Evolutionary conservation across 176 grass and related monocot genomes (phyloP), one percentile per base, ranked within the genome.

Genomic region (Avena insularis): DNA sequence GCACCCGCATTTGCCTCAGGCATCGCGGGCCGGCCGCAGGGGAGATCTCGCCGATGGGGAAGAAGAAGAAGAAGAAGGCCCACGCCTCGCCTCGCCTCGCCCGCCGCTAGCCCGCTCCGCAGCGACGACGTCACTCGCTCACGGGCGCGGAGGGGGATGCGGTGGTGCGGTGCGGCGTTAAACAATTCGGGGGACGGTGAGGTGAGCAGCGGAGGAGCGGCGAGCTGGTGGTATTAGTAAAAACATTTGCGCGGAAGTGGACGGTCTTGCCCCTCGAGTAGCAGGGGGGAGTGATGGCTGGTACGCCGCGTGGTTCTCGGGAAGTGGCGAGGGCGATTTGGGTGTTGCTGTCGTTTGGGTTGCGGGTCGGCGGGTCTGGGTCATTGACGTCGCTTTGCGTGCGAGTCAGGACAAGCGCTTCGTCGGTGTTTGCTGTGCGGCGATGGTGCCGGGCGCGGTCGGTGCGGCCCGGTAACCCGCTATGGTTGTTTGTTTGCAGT

Each of bases 1-100:
- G 71, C 70, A 85, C 62, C 90, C 12, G 82, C 90, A 91, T 91
- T 91, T 71, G 82, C 90, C 82, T 78, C 82, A n/a, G 86, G 90
- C 90, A 88, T 84, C 59, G 59, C 75, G 20, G 5, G 33, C 20
- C 59, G 33, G 78, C 45, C 46, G 60, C 86, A 76, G 51, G 61
- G 16, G 45, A 51, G 70, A 54, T 36, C 47, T 57, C 75, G 55
- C 55, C 55, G 79, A 62, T 43, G 57, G 15, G 2, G 53, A 40
- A 47, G 57, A 8, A 40, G 53, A 40, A 47, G 57, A 8, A 40
- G 10, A 48, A 49, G 38, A 87, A 27, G 12, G 6, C 23, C 21
- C 0, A 43, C 40, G 40, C 40, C 40, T 43, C 33, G 17, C 9
- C 80, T 19, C 33, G 17, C 9, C 80, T 19, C 27, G 80, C 79